Evolutionary conservation across 306 rosid species (phyloP).

Genomic region (Lablab purpureus): DNA sequence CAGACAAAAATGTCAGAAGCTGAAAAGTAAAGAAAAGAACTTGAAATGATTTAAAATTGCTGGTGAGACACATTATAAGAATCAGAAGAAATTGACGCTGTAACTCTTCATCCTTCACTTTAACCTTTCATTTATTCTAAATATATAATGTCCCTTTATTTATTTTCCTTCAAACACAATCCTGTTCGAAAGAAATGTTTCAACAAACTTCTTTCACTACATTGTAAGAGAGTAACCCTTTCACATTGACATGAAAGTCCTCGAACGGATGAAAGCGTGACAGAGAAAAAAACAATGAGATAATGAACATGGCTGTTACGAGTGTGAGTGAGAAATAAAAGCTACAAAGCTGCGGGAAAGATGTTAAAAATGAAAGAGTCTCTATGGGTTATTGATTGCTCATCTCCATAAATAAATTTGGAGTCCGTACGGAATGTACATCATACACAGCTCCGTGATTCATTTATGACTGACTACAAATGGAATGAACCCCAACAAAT

Average conservation of each 20-base stretch:
- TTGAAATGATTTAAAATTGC: background rate
- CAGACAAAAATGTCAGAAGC: background rate
- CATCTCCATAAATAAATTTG: slow-evolving; percentile 52
- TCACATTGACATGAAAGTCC: no score
- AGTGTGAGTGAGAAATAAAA: slow-evolving; percentile 11
- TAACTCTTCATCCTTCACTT: background rate
- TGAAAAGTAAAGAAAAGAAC: background rate
- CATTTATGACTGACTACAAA: slow-evolving; percentile 69
- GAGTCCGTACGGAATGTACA: slow-evolving; percentile 51
- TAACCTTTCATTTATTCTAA: no score
- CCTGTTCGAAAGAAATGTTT: no score
- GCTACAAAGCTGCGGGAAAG: background rate
- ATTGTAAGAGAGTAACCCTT: no score
- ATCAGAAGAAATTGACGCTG: background rate
- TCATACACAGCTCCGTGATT: slow-evolving; percentile 48
- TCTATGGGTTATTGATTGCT: slow-evolving; percentile 58
- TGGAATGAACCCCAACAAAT: slow-evolving; percentile 58
- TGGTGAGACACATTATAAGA: background rate
- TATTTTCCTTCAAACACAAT: no score
- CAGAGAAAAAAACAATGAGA: background rate
- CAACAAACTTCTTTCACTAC: no score
- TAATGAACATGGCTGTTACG: background rate
- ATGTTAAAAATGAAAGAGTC: slow-evolving; percentile 5
- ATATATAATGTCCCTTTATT: no score
- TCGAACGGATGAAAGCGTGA: background rate